A percentile compares a stretch with the other conserved stretches of the same genome.
Conservation (phyloP, 345 rosid species). For the Punica granatum region DNA sequence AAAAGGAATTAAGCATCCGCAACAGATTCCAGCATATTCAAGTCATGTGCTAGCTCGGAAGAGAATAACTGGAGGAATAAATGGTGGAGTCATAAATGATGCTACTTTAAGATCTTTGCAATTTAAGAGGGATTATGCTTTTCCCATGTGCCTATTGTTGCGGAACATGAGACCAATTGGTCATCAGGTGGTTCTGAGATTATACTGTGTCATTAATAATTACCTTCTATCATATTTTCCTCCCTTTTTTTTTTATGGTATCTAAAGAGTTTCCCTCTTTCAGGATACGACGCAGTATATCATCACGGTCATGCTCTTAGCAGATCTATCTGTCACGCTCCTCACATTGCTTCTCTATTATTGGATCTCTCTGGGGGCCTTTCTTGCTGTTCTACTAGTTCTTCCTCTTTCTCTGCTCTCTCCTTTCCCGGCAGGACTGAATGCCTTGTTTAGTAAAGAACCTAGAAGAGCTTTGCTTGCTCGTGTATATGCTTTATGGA, state of each 20-base stretch:
- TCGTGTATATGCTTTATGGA: constrained; percentile 90
- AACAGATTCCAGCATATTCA: constrained; percentile 42
- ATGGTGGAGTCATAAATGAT: constrained; percentile 79
- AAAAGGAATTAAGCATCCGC: constrained; percentile 44
- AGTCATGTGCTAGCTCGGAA: constrained; percentile 73
- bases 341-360: constrained; percentile 84
- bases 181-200: constrained; percentile 51
- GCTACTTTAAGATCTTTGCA: constrained; percentile 66
- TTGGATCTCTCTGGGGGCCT: constrained; percentile 83
- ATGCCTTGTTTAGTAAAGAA: constrained; percentile 92
- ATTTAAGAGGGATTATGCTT: constrained; percentile 61
- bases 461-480: constrained; percentile 84
- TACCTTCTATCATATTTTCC: neutral
- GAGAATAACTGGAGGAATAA: constrained; percentile 78
- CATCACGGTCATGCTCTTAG: constrained; percentile 74
- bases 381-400: constrained; percentile 78
- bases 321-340: constrained; percentile 78
- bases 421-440: constrained; percentile 92
- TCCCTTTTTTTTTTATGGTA: constrained; percentile 1
- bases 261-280: constrained; percentile 20
- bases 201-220: neutral
- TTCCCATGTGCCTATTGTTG: constrained; percentile 68
- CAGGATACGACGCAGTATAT: constrained; percentile 81
- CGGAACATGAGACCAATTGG: constrained; percentile 87
- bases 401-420: constrained; percentile 88